Evolutionary conservation across 192 early-diverging fungal genomes (phyloP), one percentile per base, ranked within the genome.

Genomic region (Coemansia sp.): DNA sequence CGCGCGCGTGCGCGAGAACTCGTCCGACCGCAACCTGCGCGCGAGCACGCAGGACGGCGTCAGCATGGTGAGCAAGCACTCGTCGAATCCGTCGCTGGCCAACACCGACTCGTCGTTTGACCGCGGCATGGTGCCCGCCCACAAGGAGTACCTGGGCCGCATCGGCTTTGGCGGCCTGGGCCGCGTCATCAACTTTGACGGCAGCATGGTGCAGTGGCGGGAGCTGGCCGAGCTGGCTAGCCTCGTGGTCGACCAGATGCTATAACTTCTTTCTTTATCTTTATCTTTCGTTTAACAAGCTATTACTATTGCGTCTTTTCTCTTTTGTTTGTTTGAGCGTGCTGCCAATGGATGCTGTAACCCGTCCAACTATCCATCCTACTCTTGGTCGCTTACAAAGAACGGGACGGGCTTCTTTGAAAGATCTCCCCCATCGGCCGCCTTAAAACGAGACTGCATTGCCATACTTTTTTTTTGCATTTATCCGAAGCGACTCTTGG

Each of bases 211-310:
- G 25, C 73, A 76, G 53, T 76, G 73, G 73, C 60, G 67, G 28
- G 73, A 76, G 46, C 54, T 76, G 10, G 53, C 73, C 0, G 73
- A 70, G 51, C 63, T 76, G 36, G 55, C 73, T 12, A 60, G 83
- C 25, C 54, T 90, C 27, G 65, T 83, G 36, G 70, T 71, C 15
- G 85, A 70, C 45, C 61, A 75, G 29, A 81, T 78, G 60, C 58
- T 65, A 2, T 74, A 41, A 21, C 5, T 14, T 26, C 34, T 34
- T 8, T 55, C 7, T 50, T 46, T 41, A 21, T 41, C 31, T 50
- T 44, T 54, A 10, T 15, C 25, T 67, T 34, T 63, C 27, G 54
- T 5, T 34, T 20, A 36, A 22, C 50, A 34, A 36, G 10, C 3
- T 27, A 31, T 28, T 29, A 34, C 11, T 50, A n/a, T n/a, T n/a